Base-by-base conservation (phyloP, 2,329 filamentous ascomycete species). In the Aulographum hederae region DNA sequence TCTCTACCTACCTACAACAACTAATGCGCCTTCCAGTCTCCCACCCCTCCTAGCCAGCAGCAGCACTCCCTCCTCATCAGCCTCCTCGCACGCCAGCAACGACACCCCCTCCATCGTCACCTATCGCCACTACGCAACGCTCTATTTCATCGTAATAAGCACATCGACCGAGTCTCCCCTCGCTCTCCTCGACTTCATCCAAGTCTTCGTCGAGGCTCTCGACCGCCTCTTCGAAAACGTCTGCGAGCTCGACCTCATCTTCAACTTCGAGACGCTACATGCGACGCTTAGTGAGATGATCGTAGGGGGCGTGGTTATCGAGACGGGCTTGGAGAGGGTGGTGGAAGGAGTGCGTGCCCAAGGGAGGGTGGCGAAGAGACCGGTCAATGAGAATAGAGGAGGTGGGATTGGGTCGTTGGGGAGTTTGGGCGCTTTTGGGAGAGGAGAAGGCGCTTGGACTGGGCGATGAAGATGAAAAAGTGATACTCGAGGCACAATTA, bases 81-180 rank as follows among this genome's bases (percentile, higher is more conserved):
- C 48, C 25, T 51, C 52, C 5, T 43, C 53, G 20, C 51, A 46
- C 38, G 69, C 74, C 25, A 8, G 75, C 72, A 85, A 82, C 50
- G 89, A 95, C 56, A 78, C 84, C 8, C 89, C 89, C 6, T 89
- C 84, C 4, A 78, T 95, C 37, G 84, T 98, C 28, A 95, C 89
- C 6, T 98, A 98, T 65, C 82, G 89, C 36, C 81, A 93, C 65
- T 98, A 95, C 51, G 89, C 89, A 6, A 98, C 89, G 0, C 77
- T 98, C 38, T 95, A 91, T 60, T 98, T 98, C 61, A 98, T 98
- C 55, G 65, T 98, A 51, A 98, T 98, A 47, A 89, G 78, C 21
- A 98, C 91, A 4, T 82, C 84, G 4, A 94, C 89, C 36, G 89
- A 98, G 56, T 93, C 82, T 1, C 89, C 89, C 1, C 75, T 98